Conservation (phyloP, 2,329 filamentous ascomycete species). For the Fusarium mundagurra region DNA sequence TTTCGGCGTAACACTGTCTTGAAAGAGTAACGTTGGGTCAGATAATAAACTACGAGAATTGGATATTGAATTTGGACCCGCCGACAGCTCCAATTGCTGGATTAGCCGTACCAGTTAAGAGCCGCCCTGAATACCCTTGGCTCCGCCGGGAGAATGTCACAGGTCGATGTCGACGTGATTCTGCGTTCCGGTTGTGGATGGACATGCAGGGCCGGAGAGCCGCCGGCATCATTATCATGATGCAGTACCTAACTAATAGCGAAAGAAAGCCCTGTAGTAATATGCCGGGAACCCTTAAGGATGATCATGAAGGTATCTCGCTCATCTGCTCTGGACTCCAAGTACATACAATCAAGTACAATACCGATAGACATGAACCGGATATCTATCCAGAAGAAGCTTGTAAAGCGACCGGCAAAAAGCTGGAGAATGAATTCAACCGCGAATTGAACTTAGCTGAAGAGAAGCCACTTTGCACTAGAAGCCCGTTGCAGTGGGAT, state of each 20-base stretch:
- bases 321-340: not conserved
- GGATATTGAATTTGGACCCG: slow-evolving; percentile 36
- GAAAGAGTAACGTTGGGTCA: slow-evolving; percentile 14
- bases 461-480: slow-evolving; percentile 29
- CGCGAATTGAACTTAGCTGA: slow-evolving; percentile 32
- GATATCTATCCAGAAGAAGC: slow-evolving; percentile 29
- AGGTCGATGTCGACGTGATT: not conserved
- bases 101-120: slow-evolving; percentile 46
- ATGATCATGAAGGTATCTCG: slow-evolving; percentile 9
- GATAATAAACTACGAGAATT: slow-evolving; percentile 25
- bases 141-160: slow-evolving; percentile 36
- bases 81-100: slow-evolving; percentile 24
- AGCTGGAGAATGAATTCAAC: slow-evolving; percentile 27
- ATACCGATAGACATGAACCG: slow-evolving; percentile 1
- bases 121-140: slow-evolving; percentile 30
- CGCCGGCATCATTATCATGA: slow-evolving; percentile 16
- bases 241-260: not conserved
- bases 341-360: not conserved
- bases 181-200: slow-evolving; percentile 22
- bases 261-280: slow-evolving; percentile 13
- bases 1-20: slow-evolving; percentile 17
- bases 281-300: slow-evolving; percentile 16
- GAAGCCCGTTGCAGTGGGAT: slow-evolving; percentile 37
- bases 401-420: slow-evolving; percentile 30
- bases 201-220: slow-evolving; percentile 32